phyloP scores from a whole-genome alignment of 345 rosid species.

The Clarkia xantiana region DNA sequence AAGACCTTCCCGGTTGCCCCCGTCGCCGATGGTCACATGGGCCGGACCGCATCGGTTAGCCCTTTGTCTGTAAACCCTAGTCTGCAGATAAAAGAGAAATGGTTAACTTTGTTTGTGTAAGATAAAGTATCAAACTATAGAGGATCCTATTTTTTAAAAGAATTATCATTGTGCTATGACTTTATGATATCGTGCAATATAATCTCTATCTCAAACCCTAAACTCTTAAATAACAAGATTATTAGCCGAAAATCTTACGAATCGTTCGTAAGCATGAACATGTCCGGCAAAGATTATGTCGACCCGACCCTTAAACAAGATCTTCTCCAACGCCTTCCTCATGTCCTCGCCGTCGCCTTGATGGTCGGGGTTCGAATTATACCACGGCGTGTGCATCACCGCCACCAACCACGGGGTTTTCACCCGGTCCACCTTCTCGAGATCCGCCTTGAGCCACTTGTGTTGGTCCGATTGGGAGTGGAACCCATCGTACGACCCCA shows the following conservation, averaged over 20 bases:
- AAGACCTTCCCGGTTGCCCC: conserved; percentile 87
- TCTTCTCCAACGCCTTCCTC: conserved; percentile 61
- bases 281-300: conserved; percentile 76
- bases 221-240: too few species aligned
- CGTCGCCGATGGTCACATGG: conserved; percentile 78
- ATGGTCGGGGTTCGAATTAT: conserved; percentile 69
- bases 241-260: conserved; percentile 31
- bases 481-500: conserved; percentile 65
- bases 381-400: conserved; percentile 84
- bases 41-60: conserved; percentile 68
- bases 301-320: conserved; percentile 58
- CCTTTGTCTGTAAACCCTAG: conserved; percentile 48
- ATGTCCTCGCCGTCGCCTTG: conserved; percentile 86
- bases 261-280: conserved; percentile 91
- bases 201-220: too few species aligned
- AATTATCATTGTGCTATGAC: too few species aligned
- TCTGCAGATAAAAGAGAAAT: conserved; percentile 17
- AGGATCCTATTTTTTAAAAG: too few species aligned
- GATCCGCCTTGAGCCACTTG: conserved; percentile 52
- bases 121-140: too few species aligned
- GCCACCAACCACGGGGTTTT: conserved; percentile 77
- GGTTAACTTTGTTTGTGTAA: too few species aligned
- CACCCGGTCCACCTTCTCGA: conserved; percentile 41
- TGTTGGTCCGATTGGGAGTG: conserved; percentile 50
- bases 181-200: too few species aligned